Conservation (phyloP, 192 early-diverging fungal species). For the Haplosporangium gracile region DNA sequence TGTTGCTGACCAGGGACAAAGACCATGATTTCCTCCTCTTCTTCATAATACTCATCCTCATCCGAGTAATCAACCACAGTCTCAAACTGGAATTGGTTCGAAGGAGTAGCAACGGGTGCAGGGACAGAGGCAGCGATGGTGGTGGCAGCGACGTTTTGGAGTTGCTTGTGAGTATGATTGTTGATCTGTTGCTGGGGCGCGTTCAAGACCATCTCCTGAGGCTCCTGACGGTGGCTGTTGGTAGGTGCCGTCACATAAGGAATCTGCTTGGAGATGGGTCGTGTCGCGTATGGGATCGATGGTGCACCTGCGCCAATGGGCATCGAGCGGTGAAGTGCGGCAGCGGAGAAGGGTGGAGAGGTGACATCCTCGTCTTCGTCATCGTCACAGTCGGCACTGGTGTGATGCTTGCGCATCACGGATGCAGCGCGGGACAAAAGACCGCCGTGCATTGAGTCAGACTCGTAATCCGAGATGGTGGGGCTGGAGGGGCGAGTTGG, state of each 20-base stretch:
- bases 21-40: background rate
- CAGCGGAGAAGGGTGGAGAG: constrained; percentile 1
- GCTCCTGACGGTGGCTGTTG: constrained; percentile 6
- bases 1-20: background rate
- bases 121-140: background rate
- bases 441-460: constrained; percentile 42
- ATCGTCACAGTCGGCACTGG: constrained; percentile 8
- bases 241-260: background rate
- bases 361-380: constrained; percentile 8
- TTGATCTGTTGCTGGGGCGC: constrained; percentile 38
- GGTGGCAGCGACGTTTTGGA: background rate
- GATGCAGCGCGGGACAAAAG: constrained; percentile 45
- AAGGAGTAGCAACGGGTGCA: background rate
- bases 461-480: constrained; percentile 47
- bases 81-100: constrained; percentile 17
- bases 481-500: constrained; percentile 49
- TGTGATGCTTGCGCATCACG: constrained; percentile 19
- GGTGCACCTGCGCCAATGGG: background rate
- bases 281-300: background rate
- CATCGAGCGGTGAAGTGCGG: background rate
- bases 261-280: background rate
- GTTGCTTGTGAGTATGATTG: constrained; percentile 11
- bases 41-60: constrained; percentile 25
- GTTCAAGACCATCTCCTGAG: background rate
- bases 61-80: constrained; percentile 18